These are phyloP conservation scores for Acorus calamus DNA, from an alignment of 106 monocot species.

Conservation along the genomic window DNA sequence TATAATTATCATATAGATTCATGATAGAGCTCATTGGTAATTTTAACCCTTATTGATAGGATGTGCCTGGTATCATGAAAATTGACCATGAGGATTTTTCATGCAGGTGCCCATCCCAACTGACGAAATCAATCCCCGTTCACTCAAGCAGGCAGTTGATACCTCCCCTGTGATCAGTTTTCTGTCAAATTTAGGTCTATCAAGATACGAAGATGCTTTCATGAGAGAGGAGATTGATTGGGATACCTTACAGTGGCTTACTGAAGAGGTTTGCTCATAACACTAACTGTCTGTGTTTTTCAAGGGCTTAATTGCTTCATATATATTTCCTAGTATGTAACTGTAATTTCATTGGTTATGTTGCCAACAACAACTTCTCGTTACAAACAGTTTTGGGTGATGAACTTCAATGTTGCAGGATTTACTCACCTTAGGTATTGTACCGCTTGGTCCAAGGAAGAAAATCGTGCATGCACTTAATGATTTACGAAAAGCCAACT, in stretches of 20 bases:
- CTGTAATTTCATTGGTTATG: too few relatives aligned
- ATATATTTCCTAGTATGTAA: neutral
- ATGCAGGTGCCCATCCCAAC: constrained; percentile 33
- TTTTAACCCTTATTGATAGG: too few relatives aligned
- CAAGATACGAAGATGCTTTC: constrained; percentile 73
- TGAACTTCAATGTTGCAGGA: constrained; percentile 39
- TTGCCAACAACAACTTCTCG: too few relatives aligned
- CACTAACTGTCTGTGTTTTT: neutral
- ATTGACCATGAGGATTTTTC: neutral
- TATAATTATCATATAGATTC: too few relatives aligned
- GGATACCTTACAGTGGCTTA: constrained; percentile 74
- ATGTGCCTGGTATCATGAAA: too few relatives aligned
- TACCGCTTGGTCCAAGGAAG: constrained; percentile 85
- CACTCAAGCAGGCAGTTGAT: constrained; percentile 22
- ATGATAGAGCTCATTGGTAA: too few relatives aligned
- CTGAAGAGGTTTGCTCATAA: constrained; percentile 68
- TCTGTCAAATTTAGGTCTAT: constrained; percentile 51
- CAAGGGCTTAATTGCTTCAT: constrained; percentile 6
- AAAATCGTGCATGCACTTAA: constrained; percentile 73
- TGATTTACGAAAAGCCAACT: constrained; percentile 38
- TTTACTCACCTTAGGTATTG: constrained; percentile 62
- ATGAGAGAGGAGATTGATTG: constrained; percentile 82
- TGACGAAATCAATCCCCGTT: constrained; percentile 11
- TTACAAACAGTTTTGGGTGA: neutral
- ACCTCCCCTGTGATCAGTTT: constrained; percentile 48